Evolutionary conservation across 306 rosid genomes (phyloP).

Genomic region (Medicago lupulina): DNA sequence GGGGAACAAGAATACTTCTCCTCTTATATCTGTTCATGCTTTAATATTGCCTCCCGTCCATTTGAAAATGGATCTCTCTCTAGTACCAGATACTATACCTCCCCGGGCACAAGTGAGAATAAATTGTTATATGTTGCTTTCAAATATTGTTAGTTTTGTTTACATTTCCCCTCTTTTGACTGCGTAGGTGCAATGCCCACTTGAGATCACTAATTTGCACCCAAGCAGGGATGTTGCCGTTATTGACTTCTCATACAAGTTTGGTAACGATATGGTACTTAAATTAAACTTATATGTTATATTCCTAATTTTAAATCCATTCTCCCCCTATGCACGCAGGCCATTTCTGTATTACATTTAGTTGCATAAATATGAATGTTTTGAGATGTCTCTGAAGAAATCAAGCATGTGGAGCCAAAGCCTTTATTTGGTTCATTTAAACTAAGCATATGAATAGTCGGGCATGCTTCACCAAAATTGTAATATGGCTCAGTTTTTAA

Average conservation of each 20-base stretch:
- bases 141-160: conserved; percentile 25
- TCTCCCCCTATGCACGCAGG: background rate
- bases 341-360: conserved; percentile 6
- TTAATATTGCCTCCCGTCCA: conserved; percentile 85
- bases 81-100: conserved; percentile 97
- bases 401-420: conserved; percentile 11
- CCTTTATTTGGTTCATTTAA: conserved; percentile 2
- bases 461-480: conserved; percentile 18
- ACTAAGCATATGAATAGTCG: conserved; percentile 10
- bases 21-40: conserved; percentile 92
- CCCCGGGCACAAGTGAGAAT: conserved; percentile 94
- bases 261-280: conserved; percentile 78
- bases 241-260: conserved; percentile 96
- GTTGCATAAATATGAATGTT: conserved; percentile 12
- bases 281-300: conserved; percentile 32
- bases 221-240: conserved; percentile 99
- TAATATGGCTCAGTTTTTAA: conserved; percentile 10
- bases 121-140: conserved; percentile 33
- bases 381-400: conserved; percentile 34
- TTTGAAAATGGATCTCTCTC: conserved; percentile 88
- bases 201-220: conserved; percentile 82
- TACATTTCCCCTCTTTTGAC: conserved; percentile 41
- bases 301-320: conserved; percentile 9
- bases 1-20: conserved; percentile 94
- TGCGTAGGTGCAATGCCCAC: conserved; percentile 95